Conservation (phyloP, 1,284 basidiomycete species). For the Puccinia polysora region DNA sequence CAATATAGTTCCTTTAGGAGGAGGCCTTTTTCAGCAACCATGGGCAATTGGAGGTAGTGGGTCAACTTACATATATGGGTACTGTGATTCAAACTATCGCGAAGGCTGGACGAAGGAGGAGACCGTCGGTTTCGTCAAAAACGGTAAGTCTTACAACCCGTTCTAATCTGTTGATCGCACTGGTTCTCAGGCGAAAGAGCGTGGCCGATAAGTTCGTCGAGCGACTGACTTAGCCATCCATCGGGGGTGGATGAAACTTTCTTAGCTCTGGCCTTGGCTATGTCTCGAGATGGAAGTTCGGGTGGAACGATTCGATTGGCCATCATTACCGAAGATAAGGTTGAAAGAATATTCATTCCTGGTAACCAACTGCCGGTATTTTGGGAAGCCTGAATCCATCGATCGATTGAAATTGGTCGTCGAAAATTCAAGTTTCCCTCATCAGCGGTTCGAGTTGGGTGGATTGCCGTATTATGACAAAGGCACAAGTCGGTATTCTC, state of each 20-base stretch:
- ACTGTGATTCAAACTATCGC: slow-evolving; percentile 95
- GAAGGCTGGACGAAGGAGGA: slow-evolving; percentile 88
- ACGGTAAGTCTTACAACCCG: slow-evolving; percentile 64
- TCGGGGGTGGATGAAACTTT: slow-evolving; percentile 9
- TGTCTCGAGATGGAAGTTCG: slow-evolving; percentile 95
- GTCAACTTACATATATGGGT: slow-evolving; percentile 96
- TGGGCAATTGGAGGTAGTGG: slow-evolving; percentile 98
- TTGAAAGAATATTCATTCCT: slow-evolving; percentile 90
- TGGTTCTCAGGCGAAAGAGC: slow-evolving; percentile 3
- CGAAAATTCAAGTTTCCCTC: too few species aligned
- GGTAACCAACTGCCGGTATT: slow-evolving; percentile 56
- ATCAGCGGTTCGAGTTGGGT: too few species aligned
- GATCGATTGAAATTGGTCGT: too few species aligned
- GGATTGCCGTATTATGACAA: too few species aligned
- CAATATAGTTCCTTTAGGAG: slow-evolving; percentile 68
- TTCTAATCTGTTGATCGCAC: too few species aligned
- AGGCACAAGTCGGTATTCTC: too few species aligned
- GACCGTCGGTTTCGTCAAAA: slow-evolving; percentile 90
- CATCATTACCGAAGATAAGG: slow-evolving; percentile 85
- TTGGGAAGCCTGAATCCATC: slow-evolving; percentile 39
- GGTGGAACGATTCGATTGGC: slow-evolving; percentile 97
- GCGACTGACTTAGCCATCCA: neutral
- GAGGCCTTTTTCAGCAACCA: slow-evolving; percentile 86
- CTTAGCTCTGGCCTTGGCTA: slow-evolving; percentile 83
- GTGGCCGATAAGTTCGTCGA: too few species aligned